A percentile compares a stretch with the other conserved stretches of the same genome.
Evolutionary conservation across 176 grass and related monocot species (phyloP).

Genomic region (Melocanna baccifera): DNA sequence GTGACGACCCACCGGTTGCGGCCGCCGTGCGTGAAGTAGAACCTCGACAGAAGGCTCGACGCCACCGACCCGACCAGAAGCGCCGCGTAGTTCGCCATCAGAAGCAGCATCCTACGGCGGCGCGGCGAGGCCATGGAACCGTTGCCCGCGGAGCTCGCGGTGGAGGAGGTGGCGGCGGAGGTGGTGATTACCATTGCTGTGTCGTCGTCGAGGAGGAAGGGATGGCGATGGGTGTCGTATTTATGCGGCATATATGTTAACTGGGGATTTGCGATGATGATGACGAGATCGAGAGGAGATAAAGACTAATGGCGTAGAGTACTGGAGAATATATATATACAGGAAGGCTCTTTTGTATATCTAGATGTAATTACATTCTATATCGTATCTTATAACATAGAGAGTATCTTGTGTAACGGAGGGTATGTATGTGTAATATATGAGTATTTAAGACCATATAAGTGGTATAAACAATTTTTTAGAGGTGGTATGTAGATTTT

Average conservation of each 20-base stretch:
- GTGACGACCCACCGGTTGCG: slow-evolving; percentile 77
- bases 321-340: neutral
- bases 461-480: no score
- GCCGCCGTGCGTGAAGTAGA: slow-evolving; percentile 81
- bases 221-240: neutral
- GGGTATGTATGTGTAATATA: no score
- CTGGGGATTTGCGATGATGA: neutral
- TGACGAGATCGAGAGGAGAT: neutral
- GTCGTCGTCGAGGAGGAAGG: neutral
- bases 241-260: neutral
- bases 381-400: no score
- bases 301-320: neutral
- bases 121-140: neutral
- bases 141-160: neutral
- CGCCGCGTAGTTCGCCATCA: slow-evolving; percentile 55
- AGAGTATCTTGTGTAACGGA: no score
- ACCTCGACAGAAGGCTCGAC: slow-evolving; percentile 73
- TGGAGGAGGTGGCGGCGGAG: neutral
- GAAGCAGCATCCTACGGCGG: slow-evolving; percentile 26
- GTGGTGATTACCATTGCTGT: slow-evolving; percentile 6
- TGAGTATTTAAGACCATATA: no score
- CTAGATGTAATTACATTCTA: no score
- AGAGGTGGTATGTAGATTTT: no score
- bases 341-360: no score
- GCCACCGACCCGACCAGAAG: slow-evolving; percentile 72